Base-by-base conservation (phyloP, 345 rosid species). In the Ceriops zippeliana region DNA sequence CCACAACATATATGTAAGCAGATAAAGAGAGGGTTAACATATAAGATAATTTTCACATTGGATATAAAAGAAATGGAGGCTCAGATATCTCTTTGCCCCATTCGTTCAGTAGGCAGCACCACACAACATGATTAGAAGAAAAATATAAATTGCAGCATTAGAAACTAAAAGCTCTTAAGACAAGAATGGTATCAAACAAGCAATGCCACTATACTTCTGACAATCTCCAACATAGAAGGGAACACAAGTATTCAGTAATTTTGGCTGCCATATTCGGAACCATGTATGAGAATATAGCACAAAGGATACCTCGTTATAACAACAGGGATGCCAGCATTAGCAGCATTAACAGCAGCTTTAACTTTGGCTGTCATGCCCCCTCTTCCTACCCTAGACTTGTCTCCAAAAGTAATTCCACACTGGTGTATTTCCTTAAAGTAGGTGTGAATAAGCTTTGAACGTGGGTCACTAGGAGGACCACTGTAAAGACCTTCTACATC, bases 331-430 rank as follows among this genome's bases (percentile, higher is more conserved):
- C 92, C 95, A 46, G 92, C 92, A 66, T 82, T 63, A 65, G 98
- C 90, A 52, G 96, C 96, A 74, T 80, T 85, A 46, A 88, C 88
- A 52, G 98, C 95, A 75, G 96, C 96, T 75, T 85, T 87, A 42
- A 92, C 96, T 83, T 92, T 92, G 5, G 98, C 96, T 32, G 92
- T 90, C 96, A 88, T 92, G 63, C 98, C 96, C 1, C 96, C 96
- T 86, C 98, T 87, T 67, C 98, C 98, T 66, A 90, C 79, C 70
- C 96, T 82, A 71, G 96, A 90, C 79, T 92, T 92, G 81, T 90
- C 96, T 42, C 96, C 98, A 67, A 90, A 90, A 22, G 95, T 92
- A 63, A 92, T 86, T 81, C 83, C 96, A 46, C 79, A 61, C 46
- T 83, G 96, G 83, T 92, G 96, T 59, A 70, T 87, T 66, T 87